Conservation (phyloP, 208 protist genomes). For the Trypanosoma boissoni region DNA sequence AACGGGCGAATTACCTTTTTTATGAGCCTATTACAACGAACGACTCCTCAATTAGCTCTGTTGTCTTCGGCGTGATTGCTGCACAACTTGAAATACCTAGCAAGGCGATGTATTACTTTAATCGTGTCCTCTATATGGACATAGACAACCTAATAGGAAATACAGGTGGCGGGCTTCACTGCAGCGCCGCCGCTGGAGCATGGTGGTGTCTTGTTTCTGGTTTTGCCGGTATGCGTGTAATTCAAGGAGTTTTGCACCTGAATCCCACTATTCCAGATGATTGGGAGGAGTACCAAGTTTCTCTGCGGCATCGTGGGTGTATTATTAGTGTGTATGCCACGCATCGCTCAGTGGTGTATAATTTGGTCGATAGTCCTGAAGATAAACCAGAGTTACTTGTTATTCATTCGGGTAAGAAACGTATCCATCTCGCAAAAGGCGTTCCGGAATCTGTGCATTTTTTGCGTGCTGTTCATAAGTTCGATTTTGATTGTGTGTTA, state of each 20-base stretch:
- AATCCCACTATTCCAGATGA: slow-evolving; percentile 72
- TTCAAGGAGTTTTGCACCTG: slow-evolving; percentile 77
- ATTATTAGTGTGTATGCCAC: slow-evolving; percentile 68
- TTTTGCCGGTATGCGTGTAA: slow-evolving; percentile 80
- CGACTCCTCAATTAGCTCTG: slow-evolving; percentile 68
- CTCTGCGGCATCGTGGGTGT: slow-evolving; percentile 68
- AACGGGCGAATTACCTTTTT: slow-evolving; percentile 75
- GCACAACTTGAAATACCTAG: slow-evolving; percentile 53
- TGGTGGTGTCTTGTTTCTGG: slow-evolving; percentile 79
- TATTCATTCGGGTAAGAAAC: slow-evolving; percentile 65
- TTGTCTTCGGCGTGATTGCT: slow-evolving; percentile 78
- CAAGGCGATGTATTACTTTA: slow-evolving; percentile 61
- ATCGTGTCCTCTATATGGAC: slow-evolving; percentile 59
- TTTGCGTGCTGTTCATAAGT: slow-evolving; percentile 62
- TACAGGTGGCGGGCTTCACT: slow-evolving; percentile 75
- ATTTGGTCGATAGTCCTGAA: slow-evolving; percentile 37
- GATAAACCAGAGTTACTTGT: slow-evolving; percentile 57
- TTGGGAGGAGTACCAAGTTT: slow-evolving; percentile 77
- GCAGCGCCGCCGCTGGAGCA: slow-evolving; percentile 63
- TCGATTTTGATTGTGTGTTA: slow-evolving; percentile 89
- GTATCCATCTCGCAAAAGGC: slow-evolving; percentile 52
- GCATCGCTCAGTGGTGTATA: slow-evolving; percentile 73
- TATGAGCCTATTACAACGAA: slow-evolving; percentile 84
- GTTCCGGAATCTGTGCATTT: slow-evolving; percentile 66
- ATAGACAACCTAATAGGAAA: slow-evolving; percentile 73